Conservation (phyloP, 345 rosid genomes). For the Toxicodendron radicans region DNA sequence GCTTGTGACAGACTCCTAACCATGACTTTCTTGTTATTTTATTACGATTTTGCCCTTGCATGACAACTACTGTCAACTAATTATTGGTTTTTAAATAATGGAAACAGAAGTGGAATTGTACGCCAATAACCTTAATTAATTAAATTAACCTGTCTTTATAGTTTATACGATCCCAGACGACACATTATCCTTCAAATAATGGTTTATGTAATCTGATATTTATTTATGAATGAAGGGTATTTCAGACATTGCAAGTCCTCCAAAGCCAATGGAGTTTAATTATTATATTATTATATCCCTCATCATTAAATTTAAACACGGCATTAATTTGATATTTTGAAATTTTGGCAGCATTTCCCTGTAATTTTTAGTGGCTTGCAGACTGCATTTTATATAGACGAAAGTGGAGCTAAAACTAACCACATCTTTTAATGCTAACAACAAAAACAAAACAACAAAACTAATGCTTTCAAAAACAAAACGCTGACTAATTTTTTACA, state of each 20-base stretch:
- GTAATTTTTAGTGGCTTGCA: slow-evolving; percentile 7
- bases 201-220: not conserved
- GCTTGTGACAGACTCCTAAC: not conserved
- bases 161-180: not conserved
- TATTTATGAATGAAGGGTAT: slow-evolving; percentile 6
- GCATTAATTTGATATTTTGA: not conserved
- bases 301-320: not conserved
- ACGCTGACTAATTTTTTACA: slow-evolving; percentile 28
- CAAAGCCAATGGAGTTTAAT: not conserved
- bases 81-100: slow-evolving; percentile 3
- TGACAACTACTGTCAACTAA: slow-evolving; percentile 9
- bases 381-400: not conserved
- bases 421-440: not conserved
- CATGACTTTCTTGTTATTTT: not conserved
- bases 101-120: not conserved
- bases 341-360: slow-evolving; percentile 5
- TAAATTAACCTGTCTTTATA: not conserved
- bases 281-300: too few relatives aligned
- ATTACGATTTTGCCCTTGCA: not conserved
- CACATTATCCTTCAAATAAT: slow-evolving; percentile 3
- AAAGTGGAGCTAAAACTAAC: not conserved
- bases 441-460: slow-evolving; percentile 17
- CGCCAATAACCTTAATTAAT: slow-evolving; percentile 10
- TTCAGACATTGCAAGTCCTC: not conserved
- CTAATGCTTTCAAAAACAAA: slow-evolving; percentile 13